Percentiles rank a stretch among this genome's conserved stretches.
Evolutionary conservation across 139 green algal genomes (phyloP).

Genomic region (Picochlorum sp.): DNA sequence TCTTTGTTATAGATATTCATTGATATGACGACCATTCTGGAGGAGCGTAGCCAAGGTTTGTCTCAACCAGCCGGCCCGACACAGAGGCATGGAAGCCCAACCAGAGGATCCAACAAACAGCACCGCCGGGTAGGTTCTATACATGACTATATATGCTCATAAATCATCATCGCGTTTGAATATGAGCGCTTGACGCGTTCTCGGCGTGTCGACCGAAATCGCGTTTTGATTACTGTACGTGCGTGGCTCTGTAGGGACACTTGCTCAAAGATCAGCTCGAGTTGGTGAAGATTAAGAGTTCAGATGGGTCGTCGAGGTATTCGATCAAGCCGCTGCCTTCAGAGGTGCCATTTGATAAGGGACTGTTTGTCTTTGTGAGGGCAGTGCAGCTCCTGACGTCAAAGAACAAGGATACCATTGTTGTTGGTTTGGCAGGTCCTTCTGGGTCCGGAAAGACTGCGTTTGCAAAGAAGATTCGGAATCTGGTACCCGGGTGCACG

Average conservation of each 20-base stretch:
- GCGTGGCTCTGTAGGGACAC: slow-evolving; percentile 2
- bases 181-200: too few species aligned
- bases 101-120: too few species aligned
- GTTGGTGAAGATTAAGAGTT: slow-evolving; percentile 43
- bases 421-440: slow-evolving; percentile 84
- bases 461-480: slow-evolving; percentile 82
- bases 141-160: too few species aligned
- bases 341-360: slow-evolving; percentile 81
- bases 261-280: slow-evolving; percentile 81
- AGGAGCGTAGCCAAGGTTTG: too few species aligned
- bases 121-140: too few species aligned
- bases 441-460: slow-evolving; percentile 92
- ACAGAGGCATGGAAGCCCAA: too few species aligned
- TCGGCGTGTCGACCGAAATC: too few species aligned
- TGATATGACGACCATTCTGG: too few species aligned
- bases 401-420: slow-evolving; percentile 64
- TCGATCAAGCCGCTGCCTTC: slow-evolving; percentile 66
- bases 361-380: slow-evolving; percentile 68
- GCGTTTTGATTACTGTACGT: too few species aligned
- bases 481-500: slow-evolving; percentile 75
- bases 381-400: slow-evolving; percentile 69
- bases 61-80: too few species aligned
- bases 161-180: too few species aligned
- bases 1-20: too few species aligned
- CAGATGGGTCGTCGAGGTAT: slow-evolving; percentile 42